These are phyloP conservation scores for Nepenthes mirabilis DNA, from an alignment of 148 eudicot species.

Conservation along the genomic window DNA sequence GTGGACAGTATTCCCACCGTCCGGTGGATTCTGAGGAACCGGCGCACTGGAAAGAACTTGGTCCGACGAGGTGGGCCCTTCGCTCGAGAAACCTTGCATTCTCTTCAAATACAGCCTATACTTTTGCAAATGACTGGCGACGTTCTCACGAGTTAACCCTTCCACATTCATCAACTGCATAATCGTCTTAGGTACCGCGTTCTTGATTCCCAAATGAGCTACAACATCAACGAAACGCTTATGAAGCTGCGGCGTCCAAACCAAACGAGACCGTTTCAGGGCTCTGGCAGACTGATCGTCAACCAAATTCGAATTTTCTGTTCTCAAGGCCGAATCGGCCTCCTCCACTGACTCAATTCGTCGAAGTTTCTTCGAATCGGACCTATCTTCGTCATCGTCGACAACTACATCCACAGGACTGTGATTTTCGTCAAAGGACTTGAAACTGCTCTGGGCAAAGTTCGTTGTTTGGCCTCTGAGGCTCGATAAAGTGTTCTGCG, in stretches of 20 bases:
- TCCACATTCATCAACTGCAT: constrained; percentile 99
- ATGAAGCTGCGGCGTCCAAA: constrained; percentile 95
- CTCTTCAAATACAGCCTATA: constrained; percentile 82
- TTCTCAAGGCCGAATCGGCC: constrained; percentile 7
- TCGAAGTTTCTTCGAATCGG: constrained; percentile 25
- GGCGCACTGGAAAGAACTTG: constrained; percentile 4
- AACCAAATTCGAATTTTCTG: constrained; percentile 10
- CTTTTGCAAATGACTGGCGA: constrained; percentile 91
- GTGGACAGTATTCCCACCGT: constrained; percentile 2
- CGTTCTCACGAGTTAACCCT: constrained; percentile 81
- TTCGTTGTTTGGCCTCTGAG: constrained; percentile 15
- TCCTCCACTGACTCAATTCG: constrained; percentile 14
- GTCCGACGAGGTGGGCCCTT: constrained; percentile 3
- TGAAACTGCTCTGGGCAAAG: constrained; percentile 9
- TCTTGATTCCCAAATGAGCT: constrained; percentile 62
- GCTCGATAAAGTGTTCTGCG: constrained; percentile 27
- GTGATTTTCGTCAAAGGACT: constrained; percentile 9
- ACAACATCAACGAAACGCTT: constrained; percentile 90
- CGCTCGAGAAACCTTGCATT: constrained; percentile 40
- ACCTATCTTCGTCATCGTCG: constrained; percentile 20
- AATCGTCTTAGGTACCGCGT: constrained; percentile 90
- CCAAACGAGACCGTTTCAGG: constrained; percentile 53
- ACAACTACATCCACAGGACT: neutral
- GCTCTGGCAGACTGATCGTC: constrained; percentile 24
- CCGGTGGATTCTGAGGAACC: constrained; percentile 4